phyloP scores from a whole-genome alignment of 1,284 basidiomycete species.

The Pisolithus thermaeus region DNA sequence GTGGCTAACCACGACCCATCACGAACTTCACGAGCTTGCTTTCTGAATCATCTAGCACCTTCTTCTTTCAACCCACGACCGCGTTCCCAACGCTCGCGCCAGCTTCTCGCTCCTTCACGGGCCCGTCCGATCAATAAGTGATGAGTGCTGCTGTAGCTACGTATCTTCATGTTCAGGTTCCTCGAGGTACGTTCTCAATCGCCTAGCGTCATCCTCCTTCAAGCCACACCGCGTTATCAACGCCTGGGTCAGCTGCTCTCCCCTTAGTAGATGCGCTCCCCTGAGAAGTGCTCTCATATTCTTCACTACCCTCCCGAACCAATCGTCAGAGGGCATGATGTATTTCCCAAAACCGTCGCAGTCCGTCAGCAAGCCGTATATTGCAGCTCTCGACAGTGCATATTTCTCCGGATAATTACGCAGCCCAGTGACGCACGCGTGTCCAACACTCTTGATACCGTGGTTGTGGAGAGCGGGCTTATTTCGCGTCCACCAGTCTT shows the following conservation, averaged over 20 bases:
- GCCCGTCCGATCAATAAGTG: too few species aligned
- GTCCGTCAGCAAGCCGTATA: too few species aligned
- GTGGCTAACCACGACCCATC: too few species aligned
- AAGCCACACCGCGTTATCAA: neutral
- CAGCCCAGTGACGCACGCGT: slow-evolving; percentile 36
- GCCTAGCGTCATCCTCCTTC: neutral
- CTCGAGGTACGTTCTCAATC: neutral
- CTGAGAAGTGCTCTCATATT: neutral
- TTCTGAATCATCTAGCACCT: too few species aligned
- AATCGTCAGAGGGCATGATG: neutral
- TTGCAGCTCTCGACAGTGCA: too few species aligned
- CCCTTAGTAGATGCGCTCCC: neutral
- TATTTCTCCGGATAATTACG: slow-evolving; percentile 6
- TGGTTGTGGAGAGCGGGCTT: slow-evolving; percentile 12
- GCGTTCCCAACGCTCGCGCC: too few species aligned
- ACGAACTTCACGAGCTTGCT: too few species aligned
- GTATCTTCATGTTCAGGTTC: neutral
- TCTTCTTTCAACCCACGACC: too few species aligned
- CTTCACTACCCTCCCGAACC: neutral
- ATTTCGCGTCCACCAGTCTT: slow-evolving; percentile 25
- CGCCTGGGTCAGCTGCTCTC: neutral
- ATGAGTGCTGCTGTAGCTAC: too few species aligned
- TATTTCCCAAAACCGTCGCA: too few species aligned
- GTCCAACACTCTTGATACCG: slow-evolving; percentile 22
- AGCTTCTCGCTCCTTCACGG: too few species aligned